Conservation (phyloP, 257 asterid genomes). For the Capsicum rhomboideum region DNA sequence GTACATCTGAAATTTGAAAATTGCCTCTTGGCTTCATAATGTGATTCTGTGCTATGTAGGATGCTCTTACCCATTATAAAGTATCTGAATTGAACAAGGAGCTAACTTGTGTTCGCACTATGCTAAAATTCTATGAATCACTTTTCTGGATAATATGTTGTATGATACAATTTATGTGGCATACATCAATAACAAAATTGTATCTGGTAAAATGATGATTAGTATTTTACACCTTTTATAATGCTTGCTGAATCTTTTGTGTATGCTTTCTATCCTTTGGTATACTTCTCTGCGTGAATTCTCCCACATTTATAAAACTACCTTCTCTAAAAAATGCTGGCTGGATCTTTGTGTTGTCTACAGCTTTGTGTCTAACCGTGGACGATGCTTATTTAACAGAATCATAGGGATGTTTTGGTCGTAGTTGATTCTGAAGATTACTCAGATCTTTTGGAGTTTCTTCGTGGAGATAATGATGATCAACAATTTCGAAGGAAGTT, state of each 20-base stretch:
- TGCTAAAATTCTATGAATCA: background rate
- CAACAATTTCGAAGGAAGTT: conserved; percentile 59
- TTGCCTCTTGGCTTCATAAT: background rate
- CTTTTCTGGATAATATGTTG: background rate
- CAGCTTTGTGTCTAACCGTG: background rate
- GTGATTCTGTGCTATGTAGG: background rate
- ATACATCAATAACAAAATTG: background rate
- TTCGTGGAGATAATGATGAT: conserved; percentile 50
- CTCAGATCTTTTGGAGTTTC: conserved; percentile 60
- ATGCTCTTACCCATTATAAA: background rate
- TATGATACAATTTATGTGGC: background rate
- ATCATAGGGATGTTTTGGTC: conserved; percentile 89
- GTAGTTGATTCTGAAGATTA: conserved; percentile 91
- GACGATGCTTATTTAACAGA: conserved; percentile 33
- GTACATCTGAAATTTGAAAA: background rate
- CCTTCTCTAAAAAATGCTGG: background rate
- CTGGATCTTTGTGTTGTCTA: background rate
- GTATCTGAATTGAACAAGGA: background rate
- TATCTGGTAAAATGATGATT: background rate
- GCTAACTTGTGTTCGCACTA: background rate
- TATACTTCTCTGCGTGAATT: background rate
- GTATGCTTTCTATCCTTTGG: background rate
- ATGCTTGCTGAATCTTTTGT: background rate
- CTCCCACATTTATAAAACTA: background rate
- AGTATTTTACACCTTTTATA: background rate